These are phyloP conservation scores for Ramaria rubella DNA, from an alignment of 768 basidiomycete genomes.

Conservation along the genomic window DNA sequence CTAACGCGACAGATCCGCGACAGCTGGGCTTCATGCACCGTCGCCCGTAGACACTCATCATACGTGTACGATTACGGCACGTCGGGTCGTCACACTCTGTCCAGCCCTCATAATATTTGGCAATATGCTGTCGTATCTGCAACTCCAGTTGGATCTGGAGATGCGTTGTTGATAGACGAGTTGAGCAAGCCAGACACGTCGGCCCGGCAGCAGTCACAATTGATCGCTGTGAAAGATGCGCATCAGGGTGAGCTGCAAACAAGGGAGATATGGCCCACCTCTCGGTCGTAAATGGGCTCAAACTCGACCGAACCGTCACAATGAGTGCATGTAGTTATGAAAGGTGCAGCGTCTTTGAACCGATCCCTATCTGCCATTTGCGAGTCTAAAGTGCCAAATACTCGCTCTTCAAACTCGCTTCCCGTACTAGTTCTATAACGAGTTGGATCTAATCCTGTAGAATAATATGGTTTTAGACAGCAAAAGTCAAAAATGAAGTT, in stretches of 20 bases:
- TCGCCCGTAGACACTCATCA: constrained; percentile 89
- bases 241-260: background rate
- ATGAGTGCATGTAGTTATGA: constrained; percentile 68
- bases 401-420: constrained; percentile 48
- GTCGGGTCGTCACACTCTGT: constrained; percentile 80
- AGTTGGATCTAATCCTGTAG: constrained; percentile 52
- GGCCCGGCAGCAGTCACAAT: constrained; percentile 61
- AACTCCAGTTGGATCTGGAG: constrained; percentile 80
- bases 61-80: constrained; percentile 79
- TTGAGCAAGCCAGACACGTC: constrained; percentile 56
- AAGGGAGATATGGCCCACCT: constrained; percentile 33
- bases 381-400: constrained; percentile 78
- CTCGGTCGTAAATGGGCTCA: constrained; percentile 50
- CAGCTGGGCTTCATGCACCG: constrained; percentile 70
- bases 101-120: constrained; percentile 85
- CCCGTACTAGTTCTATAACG: constrained; percentile 39
- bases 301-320: constrained; percentile 61
- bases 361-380: constrained; percentile 84
- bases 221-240: constrained; percentile 42
- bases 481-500: background rate
- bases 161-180: constrained; percentile 47
- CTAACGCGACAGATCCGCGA: constrained; percentile 66
- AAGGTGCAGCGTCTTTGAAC: constrained; percentile 68
- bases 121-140: constrained; percentile 73
- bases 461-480: constrained; percentile 5